These are phyloP conservation scores for Aspergillus baeticus DNA, from an alignment of 495 filamentous ascomycete genomes.

Conservation along the genomic window DNA sequence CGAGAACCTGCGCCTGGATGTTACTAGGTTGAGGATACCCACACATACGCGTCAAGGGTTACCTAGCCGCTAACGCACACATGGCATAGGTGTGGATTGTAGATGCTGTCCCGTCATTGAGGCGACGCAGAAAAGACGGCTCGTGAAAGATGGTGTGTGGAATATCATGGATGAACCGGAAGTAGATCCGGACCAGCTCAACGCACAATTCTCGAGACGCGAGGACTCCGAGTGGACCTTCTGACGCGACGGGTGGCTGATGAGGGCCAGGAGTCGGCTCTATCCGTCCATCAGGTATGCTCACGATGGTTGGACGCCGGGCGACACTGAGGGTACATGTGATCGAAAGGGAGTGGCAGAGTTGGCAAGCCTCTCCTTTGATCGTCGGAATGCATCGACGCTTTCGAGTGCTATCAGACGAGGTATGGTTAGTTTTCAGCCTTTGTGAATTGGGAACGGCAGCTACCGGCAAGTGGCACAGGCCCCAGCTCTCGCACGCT, in stretches of 20 bases:
- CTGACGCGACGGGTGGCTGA: not conserved
- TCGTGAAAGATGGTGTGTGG: conserved; percentile 26
- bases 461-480: conserved; percentile 26
- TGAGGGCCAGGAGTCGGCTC: not conserved
- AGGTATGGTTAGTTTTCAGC: not conserved
- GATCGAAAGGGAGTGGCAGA: conserved; percentile 14
- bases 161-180: conserved; percentile 27
- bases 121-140: conserved; percentile 19
- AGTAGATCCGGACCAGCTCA: conserved; percentile 25
- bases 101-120: conserved; percentile 18
- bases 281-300: not conserved
- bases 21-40: not conserved
- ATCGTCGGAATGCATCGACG: conserved; percentile 21
- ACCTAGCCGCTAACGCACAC: conserved; percentile 26
- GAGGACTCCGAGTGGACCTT: not conserved
- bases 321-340: conserved; percentile 12
- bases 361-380: conserved; percentile 11
- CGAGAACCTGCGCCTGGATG: conserved; percentile 17
- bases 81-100: conserved; percentile 22
- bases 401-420: conserved; percentile 15
- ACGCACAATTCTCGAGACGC: not conserved
- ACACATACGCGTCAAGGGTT: not conserved
- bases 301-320: not conserved
- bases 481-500: conserved; percentile 22
- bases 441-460: not conserved